Conservation (phyloP, 1,284 basidiomycete species). For the Ceratobasidium sp. region DNA sequence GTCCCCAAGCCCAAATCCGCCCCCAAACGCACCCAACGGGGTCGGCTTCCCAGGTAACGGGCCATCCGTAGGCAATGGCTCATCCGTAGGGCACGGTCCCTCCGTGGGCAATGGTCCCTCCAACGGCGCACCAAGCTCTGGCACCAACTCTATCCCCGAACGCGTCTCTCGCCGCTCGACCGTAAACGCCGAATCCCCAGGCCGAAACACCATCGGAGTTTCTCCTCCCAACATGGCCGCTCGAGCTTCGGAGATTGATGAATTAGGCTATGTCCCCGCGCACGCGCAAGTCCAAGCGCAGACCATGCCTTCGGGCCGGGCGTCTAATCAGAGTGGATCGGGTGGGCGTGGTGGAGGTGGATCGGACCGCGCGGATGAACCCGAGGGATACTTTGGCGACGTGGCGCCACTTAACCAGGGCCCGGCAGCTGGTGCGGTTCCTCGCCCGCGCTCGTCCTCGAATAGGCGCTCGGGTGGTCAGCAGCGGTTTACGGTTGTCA, state of each 20-base stretch:
- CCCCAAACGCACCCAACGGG: conserved; percentile 16
- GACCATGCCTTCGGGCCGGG: conserved; percentile 1
- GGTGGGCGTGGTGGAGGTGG: conserved; percentile 15
- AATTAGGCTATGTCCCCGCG: conserved; percentile 36
- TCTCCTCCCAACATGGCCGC: neutral
- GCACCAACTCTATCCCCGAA: conserved; percentile 38
- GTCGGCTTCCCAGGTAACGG: neutral
- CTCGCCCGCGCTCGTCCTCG: conserved; percentile 20
- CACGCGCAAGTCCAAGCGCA: conserved; percentile 29
- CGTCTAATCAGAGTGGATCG: neutral
- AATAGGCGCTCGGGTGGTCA: conserved; percentile 63
- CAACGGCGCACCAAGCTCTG: conserved; percentile 41
- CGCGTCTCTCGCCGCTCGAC: conserved; percentile 40
- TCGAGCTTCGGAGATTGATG: conserved; percentile 23
- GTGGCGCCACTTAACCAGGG: conserved; percentile 14
- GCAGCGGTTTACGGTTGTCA: conserved; percentile 50
- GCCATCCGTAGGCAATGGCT: too few species aligned
- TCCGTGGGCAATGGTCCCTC: neutral
- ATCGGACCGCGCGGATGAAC: conserved; percentile 16
- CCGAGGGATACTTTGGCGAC: conserved; percentile 25
- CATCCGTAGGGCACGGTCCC: too few species aligned
- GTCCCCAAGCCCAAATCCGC: conserved; percentile 10
- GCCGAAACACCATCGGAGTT: neutral
- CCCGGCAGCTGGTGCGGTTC: neutral
- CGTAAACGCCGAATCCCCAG: neutral